phyloP scores from a whole-genome alignment of 345 rosid species.

The Pugionium dolabratum region DNA sequence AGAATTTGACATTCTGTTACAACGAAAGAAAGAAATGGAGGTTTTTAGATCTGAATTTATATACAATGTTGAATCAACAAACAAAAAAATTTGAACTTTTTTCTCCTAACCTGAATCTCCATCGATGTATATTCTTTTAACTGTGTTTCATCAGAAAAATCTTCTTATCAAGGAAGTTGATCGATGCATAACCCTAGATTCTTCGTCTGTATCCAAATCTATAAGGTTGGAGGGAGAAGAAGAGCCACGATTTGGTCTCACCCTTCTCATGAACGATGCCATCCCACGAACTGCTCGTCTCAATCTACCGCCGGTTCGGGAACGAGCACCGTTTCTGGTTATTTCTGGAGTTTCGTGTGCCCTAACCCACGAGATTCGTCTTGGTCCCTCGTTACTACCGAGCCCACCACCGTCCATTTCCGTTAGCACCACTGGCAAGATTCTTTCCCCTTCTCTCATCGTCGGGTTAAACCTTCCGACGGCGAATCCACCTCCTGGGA shows the following conservation, averaged over 20 bases:
- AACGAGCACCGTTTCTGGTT: constrained; percentile 41
- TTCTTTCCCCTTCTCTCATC: constrained; percentile 45
- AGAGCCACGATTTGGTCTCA: constrained; percentile 41
- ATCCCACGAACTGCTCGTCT: constrained; percentile 62
- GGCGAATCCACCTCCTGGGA: constrained; percentile 84
- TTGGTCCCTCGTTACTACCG: constrained; percentile 43
- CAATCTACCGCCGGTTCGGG: constrained; percentile 46
- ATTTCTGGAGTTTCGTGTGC: constrained; percentile 28
- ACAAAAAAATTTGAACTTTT: constrained; percentile 19
- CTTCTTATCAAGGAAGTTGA: constrained; percentile 49
- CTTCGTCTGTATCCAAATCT: constrained; percentile 28
- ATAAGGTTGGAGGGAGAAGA: constrained; percentile 22
- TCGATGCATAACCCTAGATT: constrained; percentile 42
- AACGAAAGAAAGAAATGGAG: too few species aligned
- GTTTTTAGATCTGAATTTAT: not conserved
- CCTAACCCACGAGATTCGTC: constrained; percentile 55
- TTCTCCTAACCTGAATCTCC: constrained; percentile 12
- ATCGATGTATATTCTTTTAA: not conserved
- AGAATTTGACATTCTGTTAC: constrained; percentile 1
- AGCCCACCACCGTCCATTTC: constrained; percentile 73
- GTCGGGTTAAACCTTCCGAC: constrained; percentile 70
- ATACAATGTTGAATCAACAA: constrained; percentile 31
- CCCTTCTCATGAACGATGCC: constrained; percentile 56
- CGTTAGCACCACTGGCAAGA: constrained; percentile 57
- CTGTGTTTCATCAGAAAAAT: constrained; percentile 40